Base-by-base conservation (phyloP, 202 grass and related monocot genomes). In the Dendrocalamus latiflorus region DNA sequence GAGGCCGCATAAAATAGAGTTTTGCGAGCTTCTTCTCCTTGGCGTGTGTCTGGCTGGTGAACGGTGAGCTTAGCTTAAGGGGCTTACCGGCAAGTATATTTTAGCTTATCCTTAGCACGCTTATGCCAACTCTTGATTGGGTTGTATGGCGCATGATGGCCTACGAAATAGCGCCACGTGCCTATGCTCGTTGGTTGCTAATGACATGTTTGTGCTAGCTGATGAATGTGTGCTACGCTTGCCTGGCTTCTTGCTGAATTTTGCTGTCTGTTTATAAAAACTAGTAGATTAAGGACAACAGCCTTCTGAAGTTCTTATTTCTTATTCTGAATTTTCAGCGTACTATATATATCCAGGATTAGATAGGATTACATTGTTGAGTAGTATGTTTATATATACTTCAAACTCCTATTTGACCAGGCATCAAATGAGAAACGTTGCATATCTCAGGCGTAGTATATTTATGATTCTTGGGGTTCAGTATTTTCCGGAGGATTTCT, bases 101-200 rank as follows among this genome's bases (percentile, higher is more conserved):
- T 72, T 48, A 72, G 86, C 45, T 88, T 88, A 88, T 88, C 80
- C 59, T 78, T 84, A 78, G 81, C 86, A 88, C 60, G 86, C 86
- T 84, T 79, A 68, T 37, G 81, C 68, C 50, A 50, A 50, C 75
- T 68, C 60, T 56, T 84, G 75, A 84, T 84, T 60, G 75, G 68
- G 48, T 16, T 84, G 39, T 58, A 71, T 30, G 59, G 74, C 2
- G 64, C 51, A 80, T 88, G 39, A 84, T 88, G 28, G 60, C 75
- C 75, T 84, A 84, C 42, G 22, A 26, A 28, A 57, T 84, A 69
- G 81, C 53, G 30, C 75, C 69, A 88, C 86, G 81, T 69, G 81
- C 76, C 76, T 88, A 80, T 1, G 3, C 6, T 41, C 15, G 11
- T 20, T 61, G 49, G 2, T 1, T 54, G 79, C 67, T 82, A 72